Evolutionary conservation across 331 rosid genomes (phyloP), one percentile per base, ranked within the genome.

Genomic region (Rosa hybrid): DNA sequence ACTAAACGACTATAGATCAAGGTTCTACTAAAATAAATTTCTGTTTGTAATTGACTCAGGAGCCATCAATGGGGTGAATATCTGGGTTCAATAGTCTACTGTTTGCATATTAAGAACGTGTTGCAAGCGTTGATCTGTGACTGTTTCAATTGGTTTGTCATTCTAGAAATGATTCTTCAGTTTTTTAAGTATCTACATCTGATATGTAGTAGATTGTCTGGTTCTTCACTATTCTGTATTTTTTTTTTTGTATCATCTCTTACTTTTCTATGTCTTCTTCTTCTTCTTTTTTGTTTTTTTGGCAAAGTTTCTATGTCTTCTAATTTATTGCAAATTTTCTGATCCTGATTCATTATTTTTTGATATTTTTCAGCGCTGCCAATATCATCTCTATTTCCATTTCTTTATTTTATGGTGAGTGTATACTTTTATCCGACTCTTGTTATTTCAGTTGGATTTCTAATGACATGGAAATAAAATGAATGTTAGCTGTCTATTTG

Each of bases 361-460:
- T 54, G 30, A 4, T 63, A 8, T 1, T 76, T 63, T 62, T 25
- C 84, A 81, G 77, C 84, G 16, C 77, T 81, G 80, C 81, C 84
- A 3, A 81, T 81, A 75, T 56, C 81, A 14, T 81, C 84, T 72
- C 77, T 81, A 13, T 81, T 76, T 57, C 84, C 81, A 1, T 81
- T 75, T 72, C 81, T 81, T 21, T 81, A 81, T 59, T 76, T 81
- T 53, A 81, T 81, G 84, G 98, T 90, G 83, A 86, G 93, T 87
- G 64, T 74, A 18, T 9, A 76, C 46, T 25, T 42, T 3, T 0
- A 0, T 18, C 6, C 39, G 20, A 46, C 45, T 56, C 16, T 25
- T 68, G 56, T 63, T 65, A 10, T 72, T 70, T 81, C 38, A 38
- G 68, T 20, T 65, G 42, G 56, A 5, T 34, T 53, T 73, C 56